phyloP scores from a whole-genome alignment of 1,284 basidiomycete species.

The Fomitopsis palustris region DNA sequence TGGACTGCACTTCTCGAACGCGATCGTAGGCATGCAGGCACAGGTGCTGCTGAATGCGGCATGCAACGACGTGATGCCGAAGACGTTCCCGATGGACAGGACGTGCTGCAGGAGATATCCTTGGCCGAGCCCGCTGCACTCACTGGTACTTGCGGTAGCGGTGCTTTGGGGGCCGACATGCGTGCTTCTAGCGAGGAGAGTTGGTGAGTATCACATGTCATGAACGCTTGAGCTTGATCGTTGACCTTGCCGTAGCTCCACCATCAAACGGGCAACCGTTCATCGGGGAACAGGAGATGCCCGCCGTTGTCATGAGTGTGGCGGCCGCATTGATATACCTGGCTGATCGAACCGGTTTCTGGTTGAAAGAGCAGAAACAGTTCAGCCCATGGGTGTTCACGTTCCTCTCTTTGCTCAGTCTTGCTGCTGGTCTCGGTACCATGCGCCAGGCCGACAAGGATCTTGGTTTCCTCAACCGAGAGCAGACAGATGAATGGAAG shows the following conservation, averaged over 20 bases:
- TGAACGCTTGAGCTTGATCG: neutral
- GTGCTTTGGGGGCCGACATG: slow-evolving; percentile 57
- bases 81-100: slow-evolving; percentile 70
- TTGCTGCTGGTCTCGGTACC: slow-evolving; percentile 61
- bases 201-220: slow-evolving; percentile 21
- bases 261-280: slow-evolving; percentile 33
- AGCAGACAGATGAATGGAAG: slow-evolving; percentile 94
- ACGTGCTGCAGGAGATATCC: slow-evolving; percentile 84
- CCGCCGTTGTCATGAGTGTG: slow-evolving; percentile 61
- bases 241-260: slow-evolving; percentile 18
- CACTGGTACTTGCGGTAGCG: slow-evolving; percentile 48
- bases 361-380: slow-evolving; percentile 86
- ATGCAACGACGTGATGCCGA: slow-evolving; percentile 75
- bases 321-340: slow-evolving; percentile 67
- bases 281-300: slow-evolving; percentile 35
- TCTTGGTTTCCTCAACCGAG: slow-evolving; percentile 82
- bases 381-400: slow-evolving; percentile 70
- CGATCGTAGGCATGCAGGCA: slow-evolving; percentile 67
- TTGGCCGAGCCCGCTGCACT: slow-evolving; percentile 58
- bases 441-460: slow-evolving; percentile 75
- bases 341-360: slow-evolving; percentile 79
- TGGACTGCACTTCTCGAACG: slow-evolving; percentile 76
- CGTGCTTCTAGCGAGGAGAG: slow-evolving; percentile 34
- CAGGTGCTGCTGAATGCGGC: slow-evolving; percentile 77
- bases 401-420: slow-evolving; percentile 48